Conservation (phyloP, 2,329 filamentous ascomycete species). For the Talaromyces sp. region DNA sequence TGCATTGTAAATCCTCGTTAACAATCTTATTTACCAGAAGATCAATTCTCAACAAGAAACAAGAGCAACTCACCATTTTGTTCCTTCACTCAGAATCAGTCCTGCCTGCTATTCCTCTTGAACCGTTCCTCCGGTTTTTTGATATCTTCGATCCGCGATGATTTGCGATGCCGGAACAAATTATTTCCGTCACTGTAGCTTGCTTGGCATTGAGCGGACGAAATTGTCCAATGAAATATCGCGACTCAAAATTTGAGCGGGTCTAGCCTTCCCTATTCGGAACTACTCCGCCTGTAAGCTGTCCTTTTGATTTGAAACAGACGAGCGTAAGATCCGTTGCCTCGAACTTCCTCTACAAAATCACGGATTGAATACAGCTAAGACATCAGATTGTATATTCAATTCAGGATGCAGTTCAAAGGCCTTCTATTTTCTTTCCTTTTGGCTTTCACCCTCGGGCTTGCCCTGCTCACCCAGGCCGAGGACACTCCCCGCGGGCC, state of each 20-base stretch:
- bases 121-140: neutral
- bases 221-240: neutral
- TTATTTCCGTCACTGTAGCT: conserved; percentile 26
- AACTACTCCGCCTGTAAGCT: conserved; percentile 14
- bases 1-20: neutral
- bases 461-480: conserved; percentile 62
- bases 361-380: neutral
- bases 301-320: conserved; percentile 11
- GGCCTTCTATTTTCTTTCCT: conserved; percentile 58
- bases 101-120: neutral
- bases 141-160: neutral
- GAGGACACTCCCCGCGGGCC: conserved; percentile 66
- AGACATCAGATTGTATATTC: neutral
- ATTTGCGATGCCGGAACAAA: conserved; percentile 23
- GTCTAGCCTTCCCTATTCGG: conserved; percentile 2
- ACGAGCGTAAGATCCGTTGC: neutral
- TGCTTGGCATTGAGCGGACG: neutral
- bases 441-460: conserved; percentile 66
- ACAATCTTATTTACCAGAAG: neutral
- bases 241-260: conserved; percentile 22
- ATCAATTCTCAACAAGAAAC: too few species aligned
- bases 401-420: conserved; percentile 30
- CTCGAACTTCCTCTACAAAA: conserved; percentile 16
- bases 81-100: neutral
- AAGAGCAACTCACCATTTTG: conserved; percentile 10